Evolutionary conservation across 768 basidiomycete genomes (phyloP), one percentile per base, ranked within the genome.

Genomic region (Lactifluus echinatus): DNA sequence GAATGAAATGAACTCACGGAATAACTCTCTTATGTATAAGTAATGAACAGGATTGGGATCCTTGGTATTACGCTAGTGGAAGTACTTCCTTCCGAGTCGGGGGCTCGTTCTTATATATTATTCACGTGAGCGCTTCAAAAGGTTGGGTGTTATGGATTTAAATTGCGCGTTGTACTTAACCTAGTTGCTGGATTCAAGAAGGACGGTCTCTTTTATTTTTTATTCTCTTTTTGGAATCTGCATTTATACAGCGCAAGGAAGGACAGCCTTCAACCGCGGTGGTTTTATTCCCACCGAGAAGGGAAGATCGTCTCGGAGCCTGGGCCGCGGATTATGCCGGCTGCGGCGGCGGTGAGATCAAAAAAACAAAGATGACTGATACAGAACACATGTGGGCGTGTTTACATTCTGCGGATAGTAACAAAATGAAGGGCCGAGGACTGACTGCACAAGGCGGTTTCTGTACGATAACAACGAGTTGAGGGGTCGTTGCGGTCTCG

Each of bases 261-360:
- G 10, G n/a, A 17, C 31, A n/a, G n/a, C 11, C 36, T 17, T 17
- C 39, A 42, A 42, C 40, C 21, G 21, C 21, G 36, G 23, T 21
- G 17, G 21, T 23, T 52, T 7, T 48, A 23, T 19, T 36, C 24
- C 15, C 28, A 17, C 43, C 28, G 19, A 28, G 45, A 49, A 43
- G 36, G 49, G 49, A 52, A 40, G 36, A 12, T 29, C 4, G 29
- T 39, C 37, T 50, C 45, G 56, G 39, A 48, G 31, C 37, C 45
- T 43, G 15, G 45, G 45, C 57, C 57, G 57, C 57, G 57, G 57
- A 53, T 45, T 53, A 21, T 47, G 51, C 19, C 40, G 31, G 42
- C 45, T 50, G 45, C 57, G 56, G 56, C 36, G 40, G 49, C 33
- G 48, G 48, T 8, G 23, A 34, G 57, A 53, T 57, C 37, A 40